phyloP scores from a whole-genome alignment of 495 filamentous ascomycete genomes.

The Neurospora sp. region DNA sequence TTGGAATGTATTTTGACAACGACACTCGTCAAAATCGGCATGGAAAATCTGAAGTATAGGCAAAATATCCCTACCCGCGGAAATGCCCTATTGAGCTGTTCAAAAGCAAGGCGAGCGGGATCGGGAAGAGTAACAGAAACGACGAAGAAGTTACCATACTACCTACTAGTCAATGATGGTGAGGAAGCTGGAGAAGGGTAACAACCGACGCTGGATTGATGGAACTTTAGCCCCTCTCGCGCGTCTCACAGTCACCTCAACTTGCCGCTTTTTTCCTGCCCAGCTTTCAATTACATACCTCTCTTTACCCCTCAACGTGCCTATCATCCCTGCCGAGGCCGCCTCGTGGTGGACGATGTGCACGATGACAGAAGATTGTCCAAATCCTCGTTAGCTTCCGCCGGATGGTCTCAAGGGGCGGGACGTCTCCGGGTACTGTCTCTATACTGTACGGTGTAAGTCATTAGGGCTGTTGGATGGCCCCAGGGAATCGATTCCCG shows the following conservation, averaged over 20 bases:
- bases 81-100: background rate
- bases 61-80: background rate
- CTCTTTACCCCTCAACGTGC: background rate
- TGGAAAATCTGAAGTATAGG: background rate
- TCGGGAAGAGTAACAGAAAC: no score
- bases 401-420: background rate
- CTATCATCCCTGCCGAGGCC: background rate
- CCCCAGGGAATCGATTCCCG: background rate
- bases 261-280: background rate
- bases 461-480: background rate
- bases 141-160: background rate
- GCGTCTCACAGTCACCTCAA: background rate
- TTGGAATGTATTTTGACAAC: background rate
- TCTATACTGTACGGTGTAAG: background rate
- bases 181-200: background rate
- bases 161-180: background rate
- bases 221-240: background rate
- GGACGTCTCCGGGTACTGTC: background rate
- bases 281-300: background rate
- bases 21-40: background rate
- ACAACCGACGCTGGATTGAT: background rate
- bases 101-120: background rate
- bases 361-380: background rate
- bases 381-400: background rate
- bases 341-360: background rate